These are phyloP conservation scores for Fraxinus sp. DNA, from an alignment of 305 asterid genomes.

Conservation along the genomic window DNA sequence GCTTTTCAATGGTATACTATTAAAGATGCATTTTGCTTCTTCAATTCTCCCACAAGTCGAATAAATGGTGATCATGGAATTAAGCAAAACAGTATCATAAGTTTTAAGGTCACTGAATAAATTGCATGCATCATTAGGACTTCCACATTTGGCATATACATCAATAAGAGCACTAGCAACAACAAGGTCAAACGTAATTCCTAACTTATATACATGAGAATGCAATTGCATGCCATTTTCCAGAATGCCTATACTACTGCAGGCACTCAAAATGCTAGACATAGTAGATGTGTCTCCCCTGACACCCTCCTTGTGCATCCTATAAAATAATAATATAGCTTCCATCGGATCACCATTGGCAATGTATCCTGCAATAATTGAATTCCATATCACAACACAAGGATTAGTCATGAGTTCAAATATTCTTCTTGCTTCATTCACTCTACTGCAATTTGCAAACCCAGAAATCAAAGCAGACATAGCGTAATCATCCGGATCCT, in stretches of 20 bases:
- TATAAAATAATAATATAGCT: conserved; percentile 47
- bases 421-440: conserved; percentile 55
- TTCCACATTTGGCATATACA: conserved; percentile 70
- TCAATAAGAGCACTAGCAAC: conserved; percentile 70
- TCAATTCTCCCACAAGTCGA: conserved; percentile 58
- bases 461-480: conserved; percentile 59
- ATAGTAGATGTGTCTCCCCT: conserved; percentile 57
- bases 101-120: conserved; percentile 54
- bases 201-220: conserved; percentile 47
- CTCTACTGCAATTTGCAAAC: conserved; percentile 45
- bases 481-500: conserved; percentile 59
- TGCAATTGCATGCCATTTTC: conserved; percentile 54
- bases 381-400: conserved; percentile 57
- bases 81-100: conserved; percentile 63
- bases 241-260: conserved; percentile 46
- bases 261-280: conserved; percentile 68
- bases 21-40: conserved; percentile 64
- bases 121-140: conserved; percentile 48
- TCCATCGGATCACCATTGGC: conserved; percentile 42
- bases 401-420: conserved; percentile 43
- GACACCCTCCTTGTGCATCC: conserved; percentile 52
- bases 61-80: conserved; percentile 72
- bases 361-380: conserved; percentile 63
- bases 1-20: conserved; percentile 50
- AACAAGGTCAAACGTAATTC: conserved; percentile 48